Conservation (phyloP, 108 stramenopile genomes). For the Nitzschia putrida region DNA sequence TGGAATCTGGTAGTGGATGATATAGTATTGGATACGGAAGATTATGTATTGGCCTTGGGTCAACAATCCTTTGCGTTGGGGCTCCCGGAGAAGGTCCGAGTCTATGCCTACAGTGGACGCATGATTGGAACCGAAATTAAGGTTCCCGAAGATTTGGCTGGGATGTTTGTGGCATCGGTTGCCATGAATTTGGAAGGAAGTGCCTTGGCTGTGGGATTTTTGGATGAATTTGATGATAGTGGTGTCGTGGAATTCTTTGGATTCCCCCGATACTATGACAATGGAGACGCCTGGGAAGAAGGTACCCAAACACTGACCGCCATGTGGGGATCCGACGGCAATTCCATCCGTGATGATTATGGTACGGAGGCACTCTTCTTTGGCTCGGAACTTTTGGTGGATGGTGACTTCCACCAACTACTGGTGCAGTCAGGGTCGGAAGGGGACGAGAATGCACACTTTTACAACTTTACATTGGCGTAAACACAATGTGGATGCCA, state of each 20-base stretch:
- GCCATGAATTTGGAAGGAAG: not conserved
- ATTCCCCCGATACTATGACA: slow-evolving; percentile 2
- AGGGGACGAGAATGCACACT: slow-evolving; percentile 6
- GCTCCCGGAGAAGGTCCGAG: not conserved
- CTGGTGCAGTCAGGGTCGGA: slow-evolving; percentile 8
- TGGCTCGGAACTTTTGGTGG: slow-evolving; percentile 1
- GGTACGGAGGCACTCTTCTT: not conserved
- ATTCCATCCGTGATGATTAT: not conserved
- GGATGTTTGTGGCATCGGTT: not conserved
- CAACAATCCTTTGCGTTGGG: not conserved
- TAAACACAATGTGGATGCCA: too few species aligned
- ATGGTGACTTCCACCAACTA: not conserved
- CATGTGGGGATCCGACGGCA: not conserved
- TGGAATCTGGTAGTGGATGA: not conserved
- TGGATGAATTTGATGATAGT: not conserved
- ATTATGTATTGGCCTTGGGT: not conserved
- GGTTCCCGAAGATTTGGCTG: not conserved
- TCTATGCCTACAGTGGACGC: slow-evolving; percentile 15
- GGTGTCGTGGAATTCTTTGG: slow-evolving; percentile 7
- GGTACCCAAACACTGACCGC: not conserved
- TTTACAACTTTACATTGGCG: too few species aligned
- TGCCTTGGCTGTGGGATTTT: not conserved
- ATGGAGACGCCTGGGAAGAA: slow-evolving; percentile 10
- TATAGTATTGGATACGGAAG: not conserved
- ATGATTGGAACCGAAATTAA: not conserved